Evolutionary conservation across 2,329 filamentous ascomycete genomes (phyloP).

Genomic region (Acrocalymma vagum): DNA sequence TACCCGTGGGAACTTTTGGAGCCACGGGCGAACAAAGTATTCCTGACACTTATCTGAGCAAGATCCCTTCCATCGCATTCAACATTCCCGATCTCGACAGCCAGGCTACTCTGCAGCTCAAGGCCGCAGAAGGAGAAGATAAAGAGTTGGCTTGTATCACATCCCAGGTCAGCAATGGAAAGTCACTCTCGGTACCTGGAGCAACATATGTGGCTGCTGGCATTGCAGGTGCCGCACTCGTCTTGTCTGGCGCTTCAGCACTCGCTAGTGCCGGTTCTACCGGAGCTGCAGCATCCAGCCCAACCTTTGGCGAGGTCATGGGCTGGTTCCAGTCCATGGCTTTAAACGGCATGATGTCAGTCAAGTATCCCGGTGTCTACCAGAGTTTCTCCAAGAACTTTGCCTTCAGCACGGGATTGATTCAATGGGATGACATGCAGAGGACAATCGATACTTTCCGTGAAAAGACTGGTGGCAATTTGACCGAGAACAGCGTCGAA

Average conservation of each 20-base stretch:
- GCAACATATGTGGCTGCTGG: conserved; percentile 86
- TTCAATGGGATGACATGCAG: conserved; percentile 85
- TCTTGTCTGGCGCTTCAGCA: conserved; percentile 76
- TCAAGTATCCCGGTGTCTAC: conserved; percentile 87
- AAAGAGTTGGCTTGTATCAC: conserved; percentile 81
- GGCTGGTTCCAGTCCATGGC: conserved; percentile 94
- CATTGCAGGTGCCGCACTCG: conserved; percentile 83
- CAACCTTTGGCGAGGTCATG: conserved; percentile 85
- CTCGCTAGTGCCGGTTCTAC: conserved; percentile 63
- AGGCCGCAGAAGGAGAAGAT: conserved; percentile 65
- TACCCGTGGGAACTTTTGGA: conserved; percentile 77
- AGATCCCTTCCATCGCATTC: conserved; percentile 91
- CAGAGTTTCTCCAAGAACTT: conserved; percentile 93
- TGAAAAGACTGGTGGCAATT: conserved; percentile 80
- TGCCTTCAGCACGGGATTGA: conserved; percentile 84
- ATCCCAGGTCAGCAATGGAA: conserved; percentile 85
- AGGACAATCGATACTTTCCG: conserved; percentile 85
- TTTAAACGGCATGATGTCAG: conserved; percentile 95
- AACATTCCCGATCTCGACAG: conserved; percentile 89
- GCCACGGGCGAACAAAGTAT: conserved; percentile 78
- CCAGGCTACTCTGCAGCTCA: conserved; percentile 79
- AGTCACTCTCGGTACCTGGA: conserved; percentile 76
- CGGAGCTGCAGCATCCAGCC: conserved; percentile 71
- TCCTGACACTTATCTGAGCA: conserved; percentile 72
- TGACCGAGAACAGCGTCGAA: conserved; percentile 79